Base-by-base conservation (phyloP, 306 rosid species). In the Hippophae gyantsensis region DNA sequence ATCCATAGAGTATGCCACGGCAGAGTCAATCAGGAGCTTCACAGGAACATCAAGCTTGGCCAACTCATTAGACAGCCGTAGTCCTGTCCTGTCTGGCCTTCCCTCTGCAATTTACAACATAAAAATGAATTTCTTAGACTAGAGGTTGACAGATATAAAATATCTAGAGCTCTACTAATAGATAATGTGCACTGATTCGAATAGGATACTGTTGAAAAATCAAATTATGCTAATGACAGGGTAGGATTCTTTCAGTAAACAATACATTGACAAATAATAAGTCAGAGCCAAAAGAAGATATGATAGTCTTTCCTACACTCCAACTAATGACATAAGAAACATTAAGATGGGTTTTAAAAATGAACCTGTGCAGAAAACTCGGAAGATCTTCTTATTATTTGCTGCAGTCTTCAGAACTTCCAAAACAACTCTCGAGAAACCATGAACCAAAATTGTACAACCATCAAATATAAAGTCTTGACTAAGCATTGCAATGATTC, bases 1-100 rank as follows among this genome's bases (percentile, higher is more conserved):
- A 62, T 92, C 98, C 96, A 92, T 87, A n/a, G 84, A 64, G 77
- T 87, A 92, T 1, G 98, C 96, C 62, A 75, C 96, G 13, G 98
- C 96, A 54, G 98, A 87, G 69, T 92, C 98, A 67, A 92, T 92
- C 53, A 92, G 89, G 64, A 92, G 87, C 77, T 87, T 92, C 64
- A 83, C 98, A 38, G 96, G 89, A 62, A 92, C 80, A 73, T 83
- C 89, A 61, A 92, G 96, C 81, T 92, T 92, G 63, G 85, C 79
- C 74, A 92, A 69, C 77, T 92, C 95, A 43, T 85, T 81, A 8
- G 96, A 83, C 42, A 87, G 61, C 46, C 95, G 74, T 52, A 92
- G 78, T 43, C 98, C 98, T 52, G 95, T 76, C 68, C 93, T 78
- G 67, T 87, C 96, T 9, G 98, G 96, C 65, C 96, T 85, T 63